phyloP scores from a whole-genome alignment of 805 yeast genomes.

The Candida railenensis region DNA sequence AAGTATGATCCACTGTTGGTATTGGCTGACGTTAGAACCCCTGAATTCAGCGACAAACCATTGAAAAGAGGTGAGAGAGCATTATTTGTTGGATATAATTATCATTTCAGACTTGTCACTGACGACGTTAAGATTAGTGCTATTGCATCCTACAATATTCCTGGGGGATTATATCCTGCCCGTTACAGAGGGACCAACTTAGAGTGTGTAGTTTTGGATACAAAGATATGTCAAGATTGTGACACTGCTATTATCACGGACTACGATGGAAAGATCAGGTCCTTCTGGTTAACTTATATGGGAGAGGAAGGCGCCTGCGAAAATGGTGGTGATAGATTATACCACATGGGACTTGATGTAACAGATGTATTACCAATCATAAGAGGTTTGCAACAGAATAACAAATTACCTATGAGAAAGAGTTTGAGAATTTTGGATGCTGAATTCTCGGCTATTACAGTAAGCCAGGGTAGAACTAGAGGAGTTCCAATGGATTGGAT shows the following conservation, averaged over 20 bases:
- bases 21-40: slow-evolving; percentile 67
- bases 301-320: slow-evolving; percentile 65
- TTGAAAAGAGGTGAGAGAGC: slow-evolving; percentile 74
- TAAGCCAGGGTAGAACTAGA: slow-evolving; percentile 74
- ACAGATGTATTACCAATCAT: slow-evolving; percentile 62
- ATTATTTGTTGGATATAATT: slow-evolving; percentile 79
- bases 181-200: slow-evolving; percentile 83
- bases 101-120: slow-evolving; percentile 64
- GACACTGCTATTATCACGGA: slow-evolving; percentile 78
- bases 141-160: slow-evolving; percentile 70
- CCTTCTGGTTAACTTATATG: slow-evolving; percentile 80
- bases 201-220: slow-evolving; percentile 75
- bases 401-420: slow-evolving; percentile 15
- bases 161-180: slow-evolving; percentile 66
- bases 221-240: slow-evolving; percentile 69
- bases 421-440: slow-evolving; percentile 67
- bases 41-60: slow-evolving; percentile 55
- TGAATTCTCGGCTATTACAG: slow-evolving; percentile 67
- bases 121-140: slow-evolving; percentile 78
- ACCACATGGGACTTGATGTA: slow-evolving; percentile 75
- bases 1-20: slow-evolving; percentile 79
- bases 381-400: slow-evolving; percentile 33
- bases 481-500: slow-evolving; percentile 92
- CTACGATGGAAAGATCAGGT: slow-evolving; percentile 74
- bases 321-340: slow-evolving; percentile 52